Conservation (phyloP, 345 rosid species). For the Geranium brycei region DNA sequence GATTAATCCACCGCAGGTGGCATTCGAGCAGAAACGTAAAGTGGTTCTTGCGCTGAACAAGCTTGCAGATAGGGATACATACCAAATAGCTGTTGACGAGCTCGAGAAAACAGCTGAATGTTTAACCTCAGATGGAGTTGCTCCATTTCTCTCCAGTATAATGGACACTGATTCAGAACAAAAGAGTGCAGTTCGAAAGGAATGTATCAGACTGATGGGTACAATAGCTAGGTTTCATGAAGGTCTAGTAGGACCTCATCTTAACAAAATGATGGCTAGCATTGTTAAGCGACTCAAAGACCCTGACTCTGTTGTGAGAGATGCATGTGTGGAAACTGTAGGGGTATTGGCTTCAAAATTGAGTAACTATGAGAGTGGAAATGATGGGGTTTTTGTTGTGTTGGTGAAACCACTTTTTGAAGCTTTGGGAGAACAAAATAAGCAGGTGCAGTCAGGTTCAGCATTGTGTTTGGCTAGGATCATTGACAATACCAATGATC, state of each 20-base stretch:
- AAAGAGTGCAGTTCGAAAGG: constrained; percentile 57
- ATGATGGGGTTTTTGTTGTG: constrained; percentile 38
- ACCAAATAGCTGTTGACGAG: constrained; percentile 67
- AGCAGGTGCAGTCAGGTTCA: constrained; percentile 71
- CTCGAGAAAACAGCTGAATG: constrained; percentile 56
- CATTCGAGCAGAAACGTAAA: constrained; percentile 61
- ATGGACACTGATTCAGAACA: constrained; percentile 65
- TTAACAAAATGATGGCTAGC: constrained; percentile 60
- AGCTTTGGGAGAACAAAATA: constrained; percentile 87
- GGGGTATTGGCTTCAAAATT: constrained; percentile 55
- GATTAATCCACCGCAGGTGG: constrained; percentile 31
- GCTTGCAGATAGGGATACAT: constrained; percentile 81
- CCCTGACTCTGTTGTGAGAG: constrained; percentile 69
- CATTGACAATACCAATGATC: constrained; percentile 40
- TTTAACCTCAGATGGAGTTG: constrained; percentile 39
- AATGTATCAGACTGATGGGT: constrained; percentile 57
- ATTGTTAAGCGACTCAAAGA: constrained; percentile 85
- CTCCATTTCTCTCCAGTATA: constrained; percentile 67
- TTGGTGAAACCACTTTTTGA: constrained; percentile 76
- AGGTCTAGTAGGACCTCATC: constrained; percentile 33
- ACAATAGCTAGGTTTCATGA: constrained; percentile 43
- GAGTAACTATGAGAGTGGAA: constrained; percentile 25
- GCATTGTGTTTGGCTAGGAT: constrained; percentile 82
- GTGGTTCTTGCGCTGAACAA: constrained; percentile 66
- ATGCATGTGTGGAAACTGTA: constrained; percentile 73